Evolutionary conservation across 2,329 filamentous ascomycete species (phyloP).

Genomic region (Penicillium crustosum): DNA sequence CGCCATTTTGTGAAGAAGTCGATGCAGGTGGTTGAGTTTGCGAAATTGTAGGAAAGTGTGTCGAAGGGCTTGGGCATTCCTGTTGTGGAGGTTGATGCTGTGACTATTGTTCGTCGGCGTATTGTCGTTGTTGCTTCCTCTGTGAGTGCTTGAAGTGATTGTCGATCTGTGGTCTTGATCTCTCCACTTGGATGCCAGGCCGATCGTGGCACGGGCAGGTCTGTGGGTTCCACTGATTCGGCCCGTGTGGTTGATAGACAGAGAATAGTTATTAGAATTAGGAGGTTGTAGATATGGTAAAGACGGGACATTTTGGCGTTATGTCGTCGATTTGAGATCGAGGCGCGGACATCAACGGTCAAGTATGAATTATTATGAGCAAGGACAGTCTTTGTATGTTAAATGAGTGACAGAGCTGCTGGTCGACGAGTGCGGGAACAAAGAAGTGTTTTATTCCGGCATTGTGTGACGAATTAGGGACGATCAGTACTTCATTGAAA

Average conservation of each 20-base stretch:
- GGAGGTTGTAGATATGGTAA: conserved; percentile 13
- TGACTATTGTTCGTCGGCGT: conserved; percentile 10
- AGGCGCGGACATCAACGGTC: neutral
- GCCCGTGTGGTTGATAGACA: conserved; percentile 18
- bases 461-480: neutral
- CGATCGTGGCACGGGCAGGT: conserved; percentile 12
- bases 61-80: conserved; percentile 67
- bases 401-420: neutral
- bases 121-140: neutral
- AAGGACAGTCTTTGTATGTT: conserved; percentile 3
- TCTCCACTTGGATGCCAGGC: conserved; percentile 17
- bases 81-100: conserved; percentile 12
- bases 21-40: conserved; percentile 44
- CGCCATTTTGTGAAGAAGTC: conserved; percentile 67
- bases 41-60: conserved; percentile 63
- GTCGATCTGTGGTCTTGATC: conserved; percentile 19
- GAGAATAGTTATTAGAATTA: conserved; percentile 28
- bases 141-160: conserved; percentile 1
- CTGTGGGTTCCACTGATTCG: conserved; percentile 3
- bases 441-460: conserved; percentile 1
- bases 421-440: neutral
- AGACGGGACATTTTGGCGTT: conserved; percentile 9
- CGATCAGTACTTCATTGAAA: neutral
- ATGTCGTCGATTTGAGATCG: neutral
- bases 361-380: neutral